Evolutionary conservation across 2,329 filamentous ascomycete species (phyloP).

Genomic region (Coniochaeta sp.): DNA sequence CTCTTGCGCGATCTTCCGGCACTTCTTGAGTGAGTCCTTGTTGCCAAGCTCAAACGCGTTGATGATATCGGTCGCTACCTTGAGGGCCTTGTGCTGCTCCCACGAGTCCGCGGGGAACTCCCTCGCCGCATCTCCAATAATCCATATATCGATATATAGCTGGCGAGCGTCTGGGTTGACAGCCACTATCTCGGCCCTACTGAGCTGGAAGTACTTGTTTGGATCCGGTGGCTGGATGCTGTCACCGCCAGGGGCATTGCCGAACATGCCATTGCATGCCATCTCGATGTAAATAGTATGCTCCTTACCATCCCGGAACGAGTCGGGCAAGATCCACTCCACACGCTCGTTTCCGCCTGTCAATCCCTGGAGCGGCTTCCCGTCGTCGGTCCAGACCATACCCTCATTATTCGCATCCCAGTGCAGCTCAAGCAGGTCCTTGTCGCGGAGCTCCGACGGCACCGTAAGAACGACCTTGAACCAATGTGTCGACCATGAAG

Average conservation of each 20-base stretch:
- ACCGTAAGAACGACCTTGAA: conserved; percentile 78
- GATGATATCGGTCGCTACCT: conserved; percentile 81
- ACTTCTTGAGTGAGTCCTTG: conserved; percentile 68
- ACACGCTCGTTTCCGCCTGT: conserved; percentile 82
- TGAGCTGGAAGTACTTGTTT: conserved; percentile 72
- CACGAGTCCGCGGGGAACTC: conserved; percentile 86
- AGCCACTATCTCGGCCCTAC: conserved; percentile 76
- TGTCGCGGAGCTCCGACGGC: conserved; percentile 62
- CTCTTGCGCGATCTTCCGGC: conserved; percentile 73
- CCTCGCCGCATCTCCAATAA: conserved; percentile 83
- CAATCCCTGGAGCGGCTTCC: conserved; percentile 83
- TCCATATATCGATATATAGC: conserved; percentile 90
- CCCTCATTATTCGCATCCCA: conserved; percentile 96
- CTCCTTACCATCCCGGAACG: conserved; percentile 75
- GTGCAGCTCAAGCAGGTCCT: conserved; percentile 84
- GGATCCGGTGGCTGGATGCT: conserved; percentile 81
- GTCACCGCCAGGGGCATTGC: conserved; percentile 78
- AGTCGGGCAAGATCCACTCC: conserved; percentile 83
- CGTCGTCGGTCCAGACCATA: conserved; percentile 86
- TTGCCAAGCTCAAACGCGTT: conserved; percentile 79
- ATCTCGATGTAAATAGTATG: conserved; percentile 95
- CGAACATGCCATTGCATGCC: conserved; percentile 98
- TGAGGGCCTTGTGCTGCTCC: conserved; percentile 79
- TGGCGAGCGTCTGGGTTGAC: conserved; percentile 80
- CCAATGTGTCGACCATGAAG: conserved; percentile 97